Percentiles rank a stretch among this genome's conserved stretches.
These are phyloP conservation scores for Wilhelminamyces savonicus DNA, from an alignment of 805 yeast genomes.

Conservation along the genomic window DNA sequence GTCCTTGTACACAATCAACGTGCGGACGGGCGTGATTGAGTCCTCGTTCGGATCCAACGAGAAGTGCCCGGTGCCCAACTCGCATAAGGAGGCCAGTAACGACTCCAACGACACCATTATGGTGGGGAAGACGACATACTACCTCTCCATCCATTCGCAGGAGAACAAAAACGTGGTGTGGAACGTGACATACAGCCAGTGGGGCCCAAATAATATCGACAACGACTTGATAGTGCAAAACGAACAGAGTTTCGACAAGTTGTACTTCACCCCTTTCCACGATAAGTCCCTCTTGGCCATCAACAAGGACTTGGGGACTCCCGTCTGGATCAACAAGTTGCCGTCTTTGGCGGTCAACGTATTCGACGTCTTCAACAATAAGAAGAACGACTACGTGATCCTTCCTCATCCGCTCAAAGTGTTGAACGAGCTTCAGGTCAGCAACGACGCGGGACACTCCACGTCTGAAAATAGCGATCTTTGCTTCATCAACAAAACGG, in stretches of 20 bases:
- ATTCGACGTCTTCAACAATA: conserved; percentile 59
- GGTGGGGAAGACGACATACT: conserved; percentile 69
- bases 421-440: conserved; percentile 23
- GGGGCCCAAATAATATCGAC: conserved; percentile 91
- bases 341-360: conserved; percentile 71
- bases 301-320: conserved; percentile 60
- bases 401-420: conserved; percentile 65
- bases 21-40: conserved; percentile 66
- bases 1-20: conserved; percentile 66
- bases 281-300: conserved; percentile 75
- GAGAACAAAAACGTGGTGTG: conserved; percentile 54
- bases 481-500: conserved; percentile 63
- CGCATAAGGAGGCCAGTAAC: conserved; percentile 10
- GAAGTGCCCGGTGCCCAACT: conserved; percentile 29
- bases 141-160: conserved; percentile 69
- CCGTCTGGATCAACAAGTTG: conserved; percentile 71
- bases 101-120: conserved; percentile 38
- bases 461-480: conserved; percentile 18
- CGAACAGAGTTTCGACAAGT: conserved; percentile 56
- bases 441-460: conserved; percentile 10
- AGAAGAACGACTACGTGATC: conserved; percentile 35
- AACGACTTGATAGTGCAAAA: conserved; percentile 43
- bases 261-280: conserved; percentile 79
- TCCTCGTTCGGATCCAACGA: conserved; percentile 55
- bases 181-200: conserved; percentile 79